Evolutionary conservation across 2,329 filamentous ascomycete genomes (phyloP), one percentile per base, ranked within the genome.

Genomic region (Fusarium torulosum): DNA sequence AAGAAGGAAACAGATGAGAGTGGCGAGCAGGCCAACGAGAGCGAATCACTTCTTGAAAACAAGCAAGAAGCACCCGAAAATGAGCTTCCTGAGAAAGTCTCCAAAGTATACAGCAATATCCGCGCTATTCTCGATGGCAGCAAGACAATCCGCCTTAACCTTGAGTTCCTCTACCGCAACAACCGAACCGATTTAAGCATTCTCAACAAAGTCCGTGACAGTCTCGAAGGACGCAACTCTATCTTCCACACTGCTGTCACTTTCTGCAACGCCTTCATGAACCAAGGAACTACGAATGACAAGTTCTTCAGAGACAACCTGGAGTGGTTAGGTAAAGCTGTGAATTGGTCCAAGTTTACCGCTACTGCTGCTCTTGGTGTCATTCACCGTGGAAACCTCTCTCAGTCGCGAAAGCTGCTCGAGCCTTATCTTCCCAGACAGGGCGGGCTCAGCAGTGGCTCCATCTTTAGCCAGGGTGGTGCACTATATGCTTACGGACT

Each of bases 321-420:
- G 23, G 96, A 99, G 70, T 99, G 96, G 96, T 83, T 99, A 5
- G 94, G 95, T 63, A 99, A 98, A 83, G 96, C 96, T 25, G 94
- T 98, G 46, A 99, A 99, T 82, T 99, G 96, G 96, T 97, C 94
- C 63, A 99, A 99, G 78, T 99, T 99, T 78, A 97, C 96, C 1
- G 96, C 96, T 15, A 99, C 96, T 6, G 96, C 96, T 57, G 96
- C 96, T 9, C 84, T 99, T 7, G 96, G 96, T 78, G 96, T 98
- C 51, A 97, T 99, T 66, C 96, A 99, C 79, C 91, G 94, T 44
- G 96, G 96, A 56, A 99, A 99, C 79, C 85, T 99, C 60, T 92
- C 91, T 23, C 95, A 99, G 75, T 96, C 94, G 2, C 90, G 94
- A 75, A 97, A 97, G 81, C 86, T 99, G 3, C 86, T 99, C 15